Base-by-base conservation (phyloP, 257 asterid species). In the Cordia subcordata region DNA sequence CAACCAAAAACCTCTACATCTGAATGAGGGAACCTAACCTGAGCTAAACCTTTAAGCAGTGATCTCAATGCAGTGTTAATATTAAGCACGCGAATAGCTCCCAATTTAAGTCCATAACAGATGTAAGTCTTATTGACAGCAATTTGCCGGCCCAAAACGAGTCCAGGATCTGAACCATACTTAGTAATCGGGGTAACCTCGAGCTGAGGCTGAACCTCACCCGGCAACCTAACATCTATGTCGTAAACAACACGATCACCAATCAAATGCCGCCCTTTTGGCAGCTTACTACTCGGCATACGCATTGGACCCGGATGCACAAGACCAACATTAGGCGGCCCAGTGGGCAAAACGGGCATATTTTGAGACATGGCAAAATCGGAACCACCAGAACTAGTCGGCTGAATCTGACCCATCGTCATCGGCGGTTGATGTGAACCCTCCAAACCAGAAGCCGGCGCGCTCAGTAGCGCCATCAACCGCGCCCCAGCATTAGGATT, bases 181-280 rank as follows among this genome's bases (percentile, higher is more conserved):
- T 93, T 93, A 4, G 99, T 93, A 75, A 93, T 93, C 21, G 99
- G 99, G 45, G 96, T 93, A 59, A 93, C 99, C 86, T 93, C 99
- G 17, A 93, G 88, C 77, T 93, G 97, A 53, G 99, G 97, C 79
- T 87, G 97, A 71, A 87, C 88, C 81, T 93, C 99, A 5, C 94
- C 95, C 0, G 93, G 85, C 76, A 83, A 64, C 74, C 95, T 83
- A 47, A 78, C 85, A 85, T 90, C 85, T 1, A 93, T 74, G 60
- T 93, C 99, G 23, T 93, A 93, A 11, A 75, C 81, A 49, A 83
- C 50, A 19, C 66, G 77, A 65, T 85, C 90, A 40, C 96, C 97
- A 0, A 63, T 60, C 75, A 93, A 74, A 76, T 82, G 95, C 67
- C 99, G 72, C 37, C 99, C 99, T 64, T 88, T 93, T 11, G 99